phyloP scores from a whole-genome alignment of 176 grass and related monocot species.

The Rhynchospora pubera region DNA sequence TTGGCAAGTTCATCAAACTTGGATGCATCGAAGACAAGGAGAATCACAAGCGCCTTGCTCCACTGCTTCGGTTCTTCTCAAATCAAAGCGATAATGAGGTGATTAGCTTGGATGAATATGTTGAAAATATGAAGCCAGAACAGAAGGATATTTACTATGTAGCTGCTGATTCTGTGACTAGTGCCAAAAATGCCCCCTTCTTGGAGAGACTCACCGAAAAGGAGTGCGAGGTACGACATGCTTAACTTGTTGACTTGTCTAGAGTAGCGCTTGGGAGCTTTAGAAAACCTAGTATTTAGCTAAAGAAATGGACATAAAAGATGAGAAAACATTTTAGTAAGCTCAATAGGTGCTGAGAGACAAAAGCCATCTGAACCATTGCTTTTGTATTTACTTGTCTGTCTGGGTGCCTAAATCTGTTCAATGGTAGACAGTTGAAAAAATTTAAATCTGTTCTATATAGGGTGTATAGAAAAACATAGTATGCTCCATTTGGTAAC shows the following conservation, averaged over 20 bases:
- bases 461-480: not conserved
- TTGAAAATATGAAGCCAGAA: conserved; percentile 96
- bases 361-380: not conserved
- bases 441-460: not conserved
- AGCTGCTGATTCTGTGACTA: conserved; percentile 78
- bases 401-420: not conserved
- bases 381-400: not conserved
- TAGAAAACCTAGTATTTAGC: not conserved
- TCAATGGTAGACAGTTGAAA: not conserved
- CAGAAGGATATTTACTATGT: conserved; percentile 91
- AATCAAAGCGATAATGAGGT: conserved; percentile 79
- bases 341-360: not conserved
- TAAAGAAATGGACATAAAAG: not conserved
- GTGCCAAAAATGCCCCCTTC: conserved; percentile 92
- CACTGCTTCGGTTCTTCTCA: conserved; percentile 92
- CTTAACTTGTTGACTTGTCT: not conserved
- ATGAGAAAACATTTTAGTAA: not conserved
- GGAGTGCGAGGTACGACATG: conserved; percentile 64
- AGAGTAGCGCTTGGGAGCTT: not conserved
- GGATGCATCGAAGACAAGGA: conserved; percentile 84
- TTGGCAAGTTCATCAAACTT: conserved; percentile 81
- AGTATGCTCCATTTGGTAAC: not conserved
- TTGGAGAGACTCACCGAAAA: conserved; percentile 78
- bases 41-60: conserved; percentile 94
- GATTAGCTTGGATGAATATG: conserved; percentile 97